Base-by-base conservation (phyloP, 345 rosid genomes). In the Isatis tinctoria region DNA sequence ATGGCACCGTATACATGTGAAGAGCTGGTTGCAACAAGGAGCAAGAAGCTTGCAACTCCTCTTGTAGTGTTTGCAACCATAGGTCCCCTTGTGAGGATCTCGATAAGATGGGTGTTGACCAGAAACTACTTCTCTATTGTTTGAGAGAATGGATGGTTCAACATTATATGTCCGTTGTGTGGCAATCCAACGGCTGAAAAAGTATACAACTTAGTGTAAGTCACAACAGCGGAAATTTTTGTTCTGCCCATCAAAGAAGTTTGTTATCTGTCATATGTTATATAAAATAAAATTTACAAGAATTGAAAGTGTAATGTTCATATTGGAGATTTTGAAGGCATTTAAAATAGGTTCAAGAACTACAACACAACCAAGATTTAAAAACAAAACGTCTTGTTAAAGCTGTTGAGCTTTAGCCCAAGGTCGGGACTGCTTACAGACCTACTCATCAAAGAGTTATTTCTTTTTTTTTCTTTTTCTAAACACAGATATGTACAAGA, bases 61-160 rank as follows among this genome's bases (percentile, higher is more conserved):
- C 72, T 83, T 88, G 78, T 90, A 93, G 75, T 90, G 98, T 73
- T 85, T 85, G 84, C 97, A 93, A 56, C 98, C 97, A 22, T 82
- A 69, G 37, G 67, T 73, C 36, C 54, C 37, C 45, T 80, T 64
- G 0, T 54, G 27, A 71, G 82, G 65, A 58, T 93, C 93, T 43
- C 77, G 72, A 78, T 83, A 88, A 17, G 93, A 87, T 65, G 90
- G 87, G 75, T 73, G 70, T 60, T 75, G 87, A 43, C 91, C 93
- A 17, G 75, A 85, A 83, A 83, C 54, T 54, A 68, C 83, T 74
- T 82, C 87, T 47, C 64, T 79, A 39, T 78, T 61, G 71, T 67
- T 66, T 53, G 77, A 59, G 70, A 51, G 54, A 53, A 40, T 65
- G 47, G 78, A 81, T 53, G 74, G 49, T 67, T 69, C 78, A 10